A percentile compares a stretch with the other conserved stretches of the same genome.
These are phyloP conservation scores for Avena eriantha DNA, from an alignment of 176 grass and related monocot genomes.

Conservation along the genomic window DNA sequence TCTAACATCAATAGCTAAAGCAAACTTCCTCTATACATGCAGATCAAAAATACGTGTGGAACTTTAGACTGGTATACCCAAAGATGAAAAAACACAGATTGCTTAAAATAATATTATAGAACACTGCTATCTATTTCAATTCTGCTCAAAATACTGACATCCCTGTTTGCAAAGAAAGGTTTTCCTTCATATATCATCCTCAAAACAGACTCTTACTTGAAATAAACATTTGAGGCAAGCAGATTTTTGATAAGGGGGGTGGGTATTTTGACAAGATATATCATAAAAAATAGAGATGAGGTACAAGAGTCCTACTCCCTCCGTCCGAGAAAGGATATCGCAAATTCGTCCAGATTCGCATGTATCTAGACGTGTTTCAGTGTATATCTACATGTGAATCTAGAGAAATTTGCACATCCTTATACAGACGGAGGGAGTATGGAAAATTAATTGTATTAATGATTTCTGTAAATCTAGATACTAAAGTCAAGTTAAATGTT, in stretches of 20 bases:
- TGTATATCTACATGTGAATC: too few species aligned
- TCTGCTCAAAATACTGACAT: neutral
- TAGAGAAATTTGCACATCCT: too few species aligned
- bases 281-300: neutral
- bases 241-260: neutral
- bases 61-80: neutral
- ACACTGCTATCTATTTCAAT: neutral
- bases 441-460: too few species aligned
- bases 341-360: too few species aligned
- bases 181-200: neutral
- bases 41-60: neutral
- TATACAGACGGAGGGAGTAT: too few species aligned
- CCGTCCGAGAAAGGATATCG: too few species aligned
- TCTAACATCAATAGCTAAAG: slow-evolving; percentile 5
- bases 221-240: neutral
- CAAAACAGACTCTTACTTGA: neutral
- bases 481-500: neutral
- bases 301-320: neutral
- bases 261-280: neutral
- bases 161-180: slow-evolving; percentile 17
- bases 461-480: slow-evolving; percentile 38
- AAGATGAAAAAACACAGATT: neutral
- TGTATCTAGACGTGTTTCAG: too few species aligned
- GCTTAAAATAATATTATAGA: neutral
- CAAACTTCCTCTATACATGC: neutral